Evolutionary conservation across 345 rosid species (phyloP).

Genomic region (Bruguiera parviflora): DNA sequence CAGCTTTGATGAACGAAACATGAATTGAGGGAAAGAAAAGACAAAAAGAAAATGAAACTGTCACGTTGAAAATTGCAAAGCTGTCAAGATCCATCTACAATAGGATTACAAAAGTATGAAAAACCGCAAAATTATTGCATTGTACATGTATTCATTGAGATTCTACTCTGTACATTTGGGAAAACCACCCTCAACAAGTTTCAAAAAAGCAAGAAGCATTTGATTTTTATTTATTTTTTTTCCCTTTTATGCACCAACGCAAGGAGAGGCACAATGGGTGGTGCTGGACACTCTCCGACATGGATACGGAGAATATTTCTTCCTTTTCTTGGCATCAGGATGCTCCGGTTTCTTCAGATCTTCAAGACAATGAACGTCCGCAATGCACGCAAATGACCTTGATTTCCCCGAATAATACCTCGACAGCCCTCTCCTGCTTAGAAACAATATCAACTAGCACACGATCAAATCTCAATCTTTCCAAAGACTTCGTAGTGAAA

Average conservation of each 20-base stretch:
- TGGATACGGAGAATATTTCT: constrained; percentile 42
- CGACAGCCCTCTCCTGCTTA: constrained; percentile 63
- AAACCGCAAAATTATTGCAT: no score
- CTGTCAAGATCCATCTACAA: no score
- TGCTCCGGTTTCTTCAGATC: constrained; percentile 64
- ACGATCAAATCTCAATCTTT: neutral
- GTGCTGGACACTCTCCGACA: constrained; percentile 50
- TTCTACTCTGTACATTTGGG: neutral
- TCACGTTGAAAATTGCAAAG: no score
- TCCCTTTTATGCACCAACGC: constrained; percentile 21
- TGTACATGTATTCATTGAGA: no score
- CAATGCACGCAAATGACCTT: constrained; percentile 62
- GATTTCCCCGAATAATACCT: constrained; percentile 74
- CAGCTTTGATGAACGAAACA: no score
- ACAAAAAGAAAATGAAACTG: no score
- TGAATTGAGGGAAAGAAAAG: no score
- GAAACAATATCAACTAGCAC: constrained; percentile 5
- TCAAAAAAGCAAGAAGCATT: neutral
- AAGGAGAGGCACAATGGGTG: constrained; percentile 40
- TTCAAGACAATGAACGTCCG: constrained; percentile 63
- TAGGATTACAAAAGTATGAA: no score
- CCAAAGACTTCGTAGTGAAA: neutral
- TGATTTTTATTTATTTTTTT: neutral
- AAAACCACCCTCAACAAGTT: neutral
- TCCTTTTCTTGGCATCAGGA: constrained; percentile 53